Base-by-base conservation (phyloP, 2,329 filamentous ascomycete species). In the Lachnellula willkommii region DNA sequence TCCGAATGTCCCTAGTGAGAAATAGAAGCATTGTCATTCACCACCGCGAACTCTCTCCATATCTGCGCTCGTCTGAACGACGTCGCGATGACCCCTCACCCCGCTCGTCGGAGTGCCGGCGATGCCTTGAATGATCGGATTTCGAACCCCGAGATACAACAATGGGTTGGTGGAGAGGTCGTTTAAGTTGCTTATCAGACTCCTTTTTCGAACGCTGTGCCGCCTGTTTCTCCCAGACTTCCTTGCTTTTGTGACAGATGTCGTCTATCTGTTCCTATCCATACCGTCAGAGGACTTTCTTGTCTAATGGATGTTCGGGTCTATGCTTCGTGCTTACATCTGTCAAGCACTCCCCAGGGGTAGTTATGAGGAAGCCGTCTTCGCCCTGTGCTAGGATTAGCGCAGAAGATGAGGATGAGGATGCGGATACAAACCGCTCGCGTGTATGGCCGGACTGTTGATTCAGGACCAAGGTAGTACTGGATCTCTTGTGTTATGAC, bases 231-330 rank as follows among this genome's bases (percentile, higher is more conserved):
- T 83, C 78, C 79, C 79, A 84, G 58, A 80, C 72, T 53, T 82
- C 78, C 59, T 75, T 80, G 37, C 80, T 83, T 67, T 83, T 83
- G 58, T 74, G 69, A 68, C 81, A 84, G 54, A 84, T 82, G 63
- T 84, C 81, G 65, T 84, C 79, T 60, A 84, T 83, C 74, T 84
- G 81, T 70, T 83, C 80, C 81, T 83, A 64, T 53, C 54, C 42
- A 54, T 49, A 48, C 53, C 39, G 55, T 54, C 56, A 63, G 55
- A 50, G 50, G 22, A 17, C 4, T 46, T 46, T 40, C 28, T 47
- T 45, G n/a, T 26, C 8, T 36, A 9, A 52, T 22, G 32, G 20
- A 49, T 24, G 43, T 24, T 14, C 14, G n/a, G 42, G 48, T n/a
- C 24, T 53, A 32, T 43, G 26, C 24, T 46, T 43, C 5, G 26